Conservation (phyloP, 768 basidiomycete species). For the Tulasnella calospora region DNA sequence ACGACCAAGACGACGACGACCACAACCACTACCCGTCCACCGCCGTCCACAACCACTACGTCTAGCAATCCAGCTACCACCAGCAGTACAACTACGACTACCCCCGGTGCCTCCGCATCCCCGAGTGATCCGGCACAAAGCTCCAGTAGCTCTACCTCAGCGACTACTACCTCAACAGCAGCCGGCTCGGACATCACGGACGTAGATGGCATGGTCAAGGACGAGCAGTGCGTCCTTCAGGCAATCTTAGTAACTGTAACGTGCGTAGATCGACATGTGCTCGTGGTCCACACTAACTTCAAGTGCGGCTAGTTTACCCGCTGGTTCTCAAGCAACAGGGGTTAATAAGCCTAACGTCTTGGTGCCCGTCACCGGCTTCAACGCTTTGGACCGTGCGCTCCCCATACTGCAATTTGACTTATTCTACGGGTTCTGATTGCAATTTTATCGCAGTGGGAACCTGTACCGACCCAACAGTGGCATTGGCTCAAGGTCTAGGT, state of each 20-base stretch:
- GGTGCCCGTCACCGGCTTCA: background rate
- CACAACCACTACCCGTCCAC: background rate
- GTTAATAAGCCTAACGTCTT: background rate
- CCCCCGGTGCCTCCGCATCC: background rate
- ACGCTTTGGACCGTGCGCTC: background rate
- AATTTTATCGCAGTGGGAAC: slow-evolving; percentile 5
- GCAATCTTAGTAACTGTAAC: slow-evolving; percentile 16
- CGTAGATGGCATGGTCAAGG: background rate
- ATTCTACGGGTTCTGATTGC: background rate
- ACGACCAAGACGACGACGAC: background rate
- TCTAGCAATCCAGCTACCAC: background rate
- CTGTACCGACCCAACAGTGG: slow-evolving; percentile 21
- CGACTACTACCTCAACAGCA: background rate
- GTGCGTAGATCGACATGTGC: background rate
- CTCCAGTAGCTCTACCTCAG: background rate
- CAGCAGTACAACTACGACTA: background rate
- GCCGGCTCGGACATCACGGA: background rate
- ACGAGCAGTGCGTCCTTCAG: background rate
- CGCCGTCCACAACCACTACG: background rate
- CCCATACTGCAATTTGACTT: background rate
- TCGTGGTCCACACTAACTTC: background rate
- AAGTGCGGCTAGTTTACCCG: background rate
- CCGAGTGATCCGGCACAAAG: background rate
- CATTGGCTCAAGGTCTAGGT: slow-evolving; percentile 19
- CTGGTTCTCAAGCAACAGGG: slow-evolving; percentile 1